A percentile compares a stretch with the other conserved stretches of the same genome.
Evolutionary conservation across 164 flowering plant genomes (phyloP).

Genomic region (Stephania yunnanensis): DNA sequence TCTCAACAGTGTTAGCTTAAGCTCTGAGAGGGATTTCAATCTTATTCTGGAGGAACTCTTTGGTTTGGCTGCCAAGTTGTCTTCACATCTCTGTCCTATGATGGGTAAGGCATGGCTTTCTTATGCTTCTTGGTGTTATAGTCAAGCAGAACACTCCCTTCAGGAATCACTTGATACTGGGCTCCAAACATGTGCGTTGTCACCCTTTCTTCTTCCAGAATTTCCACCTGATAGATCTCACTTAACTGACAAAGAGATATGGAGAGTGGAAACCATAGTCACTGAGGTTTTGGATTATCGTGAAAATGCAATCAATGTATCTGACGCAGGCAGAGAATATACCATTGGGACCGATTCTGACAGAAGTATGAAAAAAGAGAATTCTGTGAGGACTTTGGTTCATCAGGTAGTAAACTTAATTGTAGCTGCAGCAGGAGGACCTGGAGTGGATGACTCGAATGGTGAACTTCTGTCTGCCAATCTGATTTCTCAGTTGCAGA

Average conservation of each 20-base stretch:
- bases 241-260: conserved; percentile 63
- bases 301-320: conserved; percentile 13
- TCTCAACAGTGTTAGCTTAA: conserved; percentile 17
- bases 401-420: conserved; percentile 51
- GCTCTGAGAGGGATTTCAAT: conserved; percentile 21
- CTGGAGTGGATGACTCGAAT: conserved; percentile 52
- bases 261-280: conserved; percentile 40
- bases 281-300: conserved; percentile 27
- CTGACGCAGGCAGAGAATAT: conserved; percentile 24
- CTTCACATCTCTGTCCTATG: conserved; percentile 62
- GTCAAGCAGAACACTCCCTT: conserved; percentile 51
- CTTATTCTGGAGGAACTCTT: conserved; percentile 60
- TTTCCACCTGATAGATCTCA: conserved; percentile 42
- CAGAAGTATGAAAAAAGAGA: conserved; percentile 24
- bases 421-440: conserved; percentile 69
- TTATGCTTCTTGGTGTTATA: conserved; percentile 94
- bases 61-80: conserved; percentile 59
- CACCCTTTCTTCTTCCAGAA: conserved; percentile 58
- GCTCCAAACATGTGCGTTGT: conserved; percentile 47
- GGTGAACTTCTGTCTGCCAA: conserved; percentile 42
- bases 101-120: conserved; percentile 94
- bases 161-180: conserved; percentile 25
- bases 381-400: conserved; percentile 34
- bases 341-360: conserved; percentile 24
- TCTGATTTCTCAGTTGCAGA: conserved; percentile 57